Evolutionary conservation across 1,139 yeast species (phyloP).

Genomic region (Tardiomyces digboiensis): DNA sequence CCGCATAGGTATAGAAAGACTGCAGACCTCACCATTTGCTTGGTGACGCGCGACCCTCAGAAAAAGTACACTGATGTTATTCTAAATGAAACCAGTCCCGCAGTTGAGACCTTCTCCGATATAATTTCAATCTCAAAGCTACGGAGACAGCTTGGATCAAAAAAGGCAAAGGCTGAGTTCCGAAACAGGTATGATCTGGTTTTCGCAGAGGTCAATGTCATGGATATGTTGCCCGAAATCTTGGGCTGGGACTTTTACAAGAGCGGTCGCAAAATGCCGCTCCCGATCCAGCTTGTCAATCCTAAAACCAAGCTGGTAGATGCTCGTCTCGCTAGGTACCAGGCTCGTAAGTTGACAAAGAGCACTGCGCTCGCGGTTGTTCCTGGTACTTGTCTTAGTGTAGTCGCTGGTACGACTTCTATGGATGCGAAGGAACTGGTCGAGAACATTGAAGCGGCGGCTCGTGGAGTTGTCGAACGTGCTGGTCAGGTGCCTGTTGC

Average conservation of each 20-base stretch:
- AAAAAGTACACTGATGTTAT: constrained; percentile 2
- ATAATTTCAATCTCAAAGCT: constrained; percentile 16
- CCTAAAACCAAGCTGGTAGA: constrained; percentile 2
- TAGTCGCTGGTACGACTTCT: constrained; percentile 13
- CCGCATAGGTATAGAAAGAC: constrained; percentile 11
- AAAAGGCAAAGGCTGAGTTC: constrained; percentile 10
- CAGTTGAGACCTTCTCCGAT: constrained; percentile 13
- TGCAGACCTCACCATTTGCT: constrained; percentile 11
- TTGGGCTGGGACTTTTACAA: constrained; percentile 14
- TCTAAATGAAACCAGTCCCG: constrained; percentile 1
- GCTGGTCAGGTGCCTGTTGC: constrained; percentile 7
- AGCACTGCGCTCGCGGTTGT: constrained; percentile 13
- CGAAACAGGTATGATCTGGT: constrained; percentile 10
- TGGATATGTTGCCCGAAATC: constrained; percentile 10
- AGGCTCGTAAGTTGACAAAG: constrained; percentile 6
- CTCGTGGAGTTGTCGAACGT: constrained; percentile 1
- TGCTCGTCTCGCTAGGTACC: constrained; percentile 4
- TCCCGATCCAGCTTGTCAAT: constrained; percentile 6
- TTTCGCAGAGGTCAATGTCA: constrained; percentile 13
- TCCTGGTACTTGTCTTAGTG: constrained; percentile 7
- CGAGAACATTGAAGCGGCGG: constrained; percentile 11
- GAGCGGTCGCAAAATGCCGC: constrained; percentile 10
- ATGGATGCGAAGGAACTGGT: constrained; percentile 11
- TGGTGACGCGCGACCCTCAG: constrained; percentile 15
- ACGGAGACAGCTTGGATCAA: constrained; percentile 11